Evolutionary conservation across 345 rosid species (phyloP).

Genomic region (Populus ilicifolia): DNA sequence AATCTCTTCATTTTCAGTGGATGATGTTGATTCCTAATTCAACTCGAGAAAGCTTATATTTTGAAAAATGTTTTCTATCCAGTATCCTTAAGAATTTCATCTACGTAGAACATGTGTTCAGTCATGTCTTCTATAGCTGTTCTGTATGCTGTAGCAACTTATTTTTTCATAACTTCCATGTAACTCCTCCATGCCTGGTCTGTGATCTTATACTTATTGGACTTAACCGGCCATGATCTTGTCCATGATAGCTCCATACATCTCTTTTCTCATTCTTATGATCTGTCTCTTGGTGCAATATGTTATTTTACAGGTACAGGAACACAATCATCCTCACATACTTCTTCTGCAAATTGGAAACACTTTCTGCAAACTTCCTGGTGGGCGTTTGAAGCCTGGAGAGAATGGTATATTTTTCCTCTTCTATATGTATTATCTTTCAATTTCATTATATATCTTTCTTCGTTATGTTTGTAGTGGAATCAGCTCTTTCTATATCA

Average conservation of each 20-base stretch:
- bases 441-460: not conserved
- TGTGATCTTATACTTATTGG: not conserved
- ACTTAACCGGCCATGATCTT: not conserved
- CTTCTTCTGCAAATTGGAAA: conserved; percentile 95
- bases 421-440: not conserved
- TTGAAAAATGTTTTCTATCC: not conserved
- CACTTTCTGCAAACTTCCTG: conserved; percentile 98
- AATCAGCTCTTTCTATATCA: not conserved
- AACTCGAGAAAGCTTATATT: not conserved
- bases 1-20: not conserved
- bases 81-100: not conserved
- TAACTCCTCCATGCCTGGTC: not conserved
- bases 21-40: not conserved
- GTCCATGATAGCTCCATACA: not conserved
- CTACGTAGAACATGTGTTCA: not conserved
- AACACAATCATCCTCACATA: conserved; percentile 94
- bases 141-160: not conserved
- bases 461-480: not conserved
- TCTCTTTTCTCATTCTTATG: not conserved
- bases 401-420: conserved; percentile 65
- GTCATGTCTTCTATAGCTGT: not conserved
- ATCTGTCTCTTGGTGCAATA: not conserved
- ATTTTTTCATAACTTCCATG: not conserved
- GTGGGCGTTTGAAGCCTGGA: conserved; percentile 94
- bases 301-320: conserved; percentile 74